phyloP scores from a whole-genome alignment of 2,329 filamentous ascomycete species.

The Xylariales sp. region DNA sequence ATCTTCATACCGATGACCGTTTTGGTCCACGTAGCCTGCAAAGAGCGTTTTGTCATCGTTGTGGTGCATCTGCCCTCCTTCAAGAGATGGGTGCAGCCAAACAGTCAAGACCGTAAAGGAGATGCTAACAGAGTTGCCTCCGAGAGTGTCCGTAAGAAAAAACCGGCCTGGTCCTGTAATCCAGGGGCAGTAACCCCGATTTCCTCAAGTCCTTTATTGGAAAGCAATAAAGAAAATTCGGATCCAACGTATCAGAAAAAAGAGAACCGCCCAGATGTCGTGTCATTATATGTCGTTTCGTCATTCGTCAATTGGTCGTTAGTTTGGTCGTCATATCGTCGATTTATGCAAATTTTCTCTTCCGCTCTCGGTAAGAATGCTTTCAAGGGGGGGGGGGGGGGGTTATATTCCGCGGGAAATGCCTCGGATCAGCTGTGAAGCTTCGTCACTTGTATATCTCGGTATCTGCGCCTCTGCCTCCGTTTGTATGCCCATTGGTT shows the following conservation, averaged over 20 bases:
- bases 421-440: constrained; percentile 31
- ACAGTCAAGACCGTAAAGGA: too few species aligned
- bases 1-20: too few species aligned
- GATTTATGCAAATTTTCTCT: constrained; percentile 30
- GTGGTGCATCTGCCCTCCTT: too few species aligned
- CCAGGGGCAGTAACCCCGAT: constrained; percentile 12
- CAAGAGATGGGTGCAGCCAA: too few species aligned
- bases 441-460: constrained; percentile 32
- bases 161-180: constrained; percentile 24
- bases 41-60: too few species aligned
- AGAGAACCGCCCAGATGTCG: constrained; percentile 10
- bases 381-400: constrained; percentile 17
- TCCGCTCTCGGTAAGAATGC: constrained; percentile 21
- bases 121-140: too few species aligned
- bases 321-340: constrained; percentile 26
- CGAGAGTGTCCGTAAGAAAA: constrained; percentile 8
- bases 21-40: too few species aligned
- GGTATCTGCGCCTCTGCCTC: constrained; percentile 14
- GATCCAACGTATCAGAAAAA: constrained; percentile 9
- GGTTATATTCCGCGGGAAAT: constrained; percentile 25
- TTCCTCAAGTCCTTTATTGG: constrained; percentile 17
- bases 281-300: constrained; percentile 9
- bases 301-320: constrained; percentile 17
- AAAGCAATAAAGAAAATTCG: constrained; percentile 13
- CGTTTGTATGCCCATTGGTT: constrained; percentile 19